A percentile compares a stretch with the other conserved stretches of the same genome.
Evolutionary conservation across 305 asterid species (phyloP).

Genomic region (Fraxinus dipetala): DNA sequence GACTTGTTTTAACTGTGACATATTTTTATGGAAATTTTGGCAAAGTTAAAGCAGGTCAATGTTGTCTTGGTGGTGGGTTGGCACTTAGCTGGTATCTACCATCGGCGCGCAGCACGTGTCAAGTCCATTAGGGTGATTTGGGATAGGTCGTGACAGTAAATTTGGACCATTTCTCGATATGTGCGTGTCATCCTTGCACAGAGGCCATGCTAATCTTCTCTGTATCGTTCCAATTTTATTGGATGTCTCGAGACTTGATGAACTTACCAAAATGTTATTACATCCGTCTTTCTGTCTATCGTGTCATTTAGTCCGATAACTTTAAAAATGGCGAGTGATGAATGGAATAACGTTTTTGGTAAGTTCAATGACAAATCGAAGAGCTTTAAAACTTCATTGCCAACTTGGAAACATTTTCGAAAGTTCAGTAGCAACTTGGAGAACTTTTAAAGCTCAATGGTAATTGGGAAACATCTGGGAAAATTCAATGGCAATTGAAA

Average conservation of each 20-base stretch:
- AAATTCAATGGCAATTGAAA: background rate
- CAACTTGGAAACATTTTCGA: background rate
- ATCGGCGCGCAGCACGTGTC: too few relatives aligned
- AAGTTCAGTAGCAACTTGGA: background rate
- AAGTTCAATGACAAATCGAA: background rate
- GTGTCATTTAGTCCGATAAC: background rate
- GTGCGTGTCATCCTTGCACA: conserved; percentile 26
- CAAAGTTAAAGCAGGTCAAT: too few relatives aligned
- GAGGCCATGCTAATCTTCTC: conserved; percentile 50
- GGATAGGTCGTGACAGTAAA: too few relatives aligned
- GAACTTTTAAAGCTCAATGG: background rate
- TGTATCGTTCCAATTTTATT: conserved; percentile 49
- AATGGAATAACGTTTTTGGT: too few relatives aligned
- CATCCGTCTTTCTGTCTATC: background rate
- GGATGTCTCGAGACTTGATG: conserved; percentile 16
- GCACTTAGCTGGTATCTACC: too few relatives aligned
- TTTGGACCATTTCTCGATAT: conserved; percentile 4
- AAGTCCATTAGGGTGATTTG: too few relatives aligned
- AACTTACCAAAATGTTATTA: background rate
- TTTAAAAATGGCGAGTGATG: background rate
- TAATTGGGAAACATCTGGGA: background rate
- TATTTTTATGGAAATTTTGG: too few relatives aligned
- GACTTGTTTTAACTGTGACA: too few relatives aligned
- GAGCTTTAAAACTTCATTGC: background rate
- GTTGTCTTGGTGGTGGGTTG: too few relatives aligned